These are phyloP conservation scores for Tuber indicum DNA, from an alignment of 495 filamentous ascomycete genomes.

Conservation along the genomic window DNA sequence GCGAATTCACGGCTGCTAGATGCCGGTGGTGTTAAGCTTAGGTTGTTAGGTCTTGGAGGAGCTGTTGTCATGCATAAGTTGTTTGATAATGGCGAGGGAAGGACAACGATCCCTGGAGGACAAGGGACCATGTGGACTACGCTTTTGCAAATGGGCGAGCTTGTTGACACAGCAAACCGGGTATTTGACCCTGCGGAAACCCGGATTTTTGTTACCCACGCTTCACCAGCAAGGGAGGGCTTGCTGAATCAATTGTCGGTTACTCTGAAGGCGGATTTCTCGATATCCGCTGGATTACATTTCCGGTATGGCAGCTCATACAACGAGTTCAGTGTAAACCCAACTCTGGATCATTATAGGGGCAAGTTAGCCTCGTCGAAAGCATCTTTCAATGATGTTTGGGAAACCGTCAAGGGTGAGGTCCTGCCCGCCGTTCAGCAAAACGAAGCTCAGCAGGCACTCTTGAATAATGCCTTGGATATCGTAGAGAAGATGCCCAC, in stretches of 20 bases:
- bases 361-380: constrained; percentile 99
- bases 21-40: constrained; percentile 90
- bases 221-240: constrained; percentile 92
- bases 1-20: constrained; percentile 90
- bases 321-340: constrained; percentile 99
- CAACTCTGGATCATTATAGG: constrained; percentile 94
- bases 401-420: constrained; percentile 95
- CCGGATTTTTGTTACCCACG: constrained; percentile 95
- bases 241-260: constrained; percentile 97
- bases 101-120: constrained; percentile 95
- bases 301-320: constrained; percentile 99
- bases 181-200: constrained; percentile 98
- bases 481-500: constrained; percentile 95
- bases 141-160: constrained; percentile 93
- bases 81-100: constrained; percentile 96
- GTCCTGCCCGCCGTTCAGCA: constrained; percentile 87
- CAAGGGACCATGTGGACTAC: constrained; percentile 99
- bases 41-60: constrained; percentile 86
- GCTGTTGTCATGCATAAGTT: constrained; percentile 99
- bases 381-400: constrained; percentile 97
- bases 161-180: constrained; percentile 95
- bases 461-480: constrained; percentile 79
- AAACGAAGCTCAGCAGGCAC: constrained; percentile 84
- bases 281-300: constrained; percentile 92
- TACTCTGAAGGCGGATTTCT: constrained; percentile 96